phyloP scores from a whole-genome alignment of 176 grass and related monocot species.

The Oryza punctata region DNA sequence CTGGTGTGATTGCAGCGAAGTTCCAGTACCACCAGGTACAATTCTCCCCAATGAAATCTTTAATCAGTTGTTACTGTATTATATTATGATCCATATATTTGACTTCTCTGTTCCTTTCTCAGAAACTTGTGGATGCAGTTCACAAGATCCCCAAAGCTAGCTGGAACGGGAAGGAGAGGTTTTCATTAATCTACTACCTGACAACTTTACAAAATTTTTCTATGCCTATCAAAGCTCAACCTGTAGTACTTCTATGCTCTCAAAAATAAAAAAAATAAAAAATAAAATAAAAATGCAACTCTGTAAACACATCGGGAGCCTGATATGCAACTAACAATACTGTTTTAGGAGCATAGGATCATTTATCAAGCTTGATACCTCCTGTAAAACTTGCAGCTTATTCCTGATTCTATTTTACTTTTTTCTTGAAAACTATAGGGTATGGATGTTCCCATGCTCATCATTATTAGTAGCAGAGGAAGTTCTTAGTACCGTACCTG shows the following conservation, averaged over 20 bases:
- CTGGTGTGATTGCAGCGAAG: constrained; percentile 65
- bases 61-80: constrained; percentile 15
- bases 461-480: constrained; percentile 69
- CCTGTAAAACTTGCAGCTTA: constrained; percentile 12
- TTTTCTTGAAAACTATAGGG: constrained; percentile 46
- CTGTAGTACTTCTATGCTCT: neutral
- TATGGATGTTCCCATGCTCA: constrained; percentile 84
- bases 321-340: neutral
- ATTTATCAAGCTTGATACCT: neutral
- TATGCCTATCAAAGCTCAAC: constrained; percentile 1
- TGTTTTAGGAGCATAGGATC: neutral
- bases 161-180: constrained; percentile 88
- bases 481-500: constrained; percentile 56
- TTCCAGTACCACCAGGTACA: constrained; percentile 72
- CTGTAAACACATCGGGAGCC: neutral
- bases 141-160: constrained; percentile 76
- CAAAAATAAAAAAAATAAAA: neutral
- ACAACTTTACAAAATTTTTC: constrained; percentile 14
- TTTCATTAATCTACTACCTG: constrained; percentile 24
- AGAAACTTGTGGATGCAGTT: constrained; percentile 80
- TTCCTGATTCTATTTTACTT: constrained; percentile 40
- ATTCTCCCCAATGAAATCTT: constrained; percentile 8
- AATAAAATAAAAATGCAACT: neutral
- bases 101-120: constrained; percentile 25
- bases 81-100: constrained; percentile 33